Base-by-base conservation (phyloP, 208 protist species). In the Polymyxa betae region DNA sequence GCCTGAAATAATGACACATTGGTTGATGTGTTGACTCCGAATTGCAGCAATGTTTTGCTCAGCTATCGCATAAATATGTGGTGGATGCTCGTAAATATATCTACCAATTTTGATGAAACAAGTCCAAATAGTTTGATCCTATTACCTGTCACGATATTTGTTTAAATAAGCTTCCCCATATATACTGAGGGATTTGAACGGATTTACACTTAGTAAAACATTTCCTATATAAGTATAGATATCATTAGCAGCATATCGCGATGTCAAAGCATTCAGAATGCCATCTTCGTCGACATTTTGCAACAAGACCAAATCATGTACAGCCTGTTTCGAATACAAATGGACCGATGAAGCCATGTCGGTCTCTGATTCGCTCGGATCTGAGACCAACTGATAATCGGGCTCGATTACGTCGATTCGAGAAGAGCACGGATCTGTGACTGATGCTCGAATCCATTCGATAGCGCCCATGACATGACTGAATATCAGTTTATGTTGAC, bases 191-290 rank as follows among this genome's bases (percentile, higher is more conserved):
- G 20, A 35, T 38, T 91, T 92, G 54, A 93, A 93, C 38, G 92
- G 92, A 90, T 93, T 93, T 12, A 93, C 92, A 10, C 68, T 89
- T n/a, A 93, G 82, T 20, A 92, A 91, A 41, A 93, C 92, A 45
- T 89, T 88, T 32, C 92, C 92, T n/a, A 92, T 93, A 46, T 93
- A 93, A 29, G 92, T 93, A 38, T 93, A 92, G 52, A 93, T 93
- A 29, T 88, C 38, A 93, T 93, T 88, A 77, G 88, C 12, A 20
- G 32, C 40, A 45, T 60, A 29, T 35, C 77, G 77, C 16, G n/a
- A 38, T 49, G 54, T 89, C 44, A 89, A 66, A 12, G 88, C 29
- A 20, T n/a, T 45, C n/a, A 89, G 45, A 44, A 89, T 89, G 20
- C 88, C 38, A 12, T 89, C 16, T 49, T 89, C 88, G 88, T 43